Conservation (phyloP, 116 monocot genomes). For the Cymodocea nodosa region DNA sequence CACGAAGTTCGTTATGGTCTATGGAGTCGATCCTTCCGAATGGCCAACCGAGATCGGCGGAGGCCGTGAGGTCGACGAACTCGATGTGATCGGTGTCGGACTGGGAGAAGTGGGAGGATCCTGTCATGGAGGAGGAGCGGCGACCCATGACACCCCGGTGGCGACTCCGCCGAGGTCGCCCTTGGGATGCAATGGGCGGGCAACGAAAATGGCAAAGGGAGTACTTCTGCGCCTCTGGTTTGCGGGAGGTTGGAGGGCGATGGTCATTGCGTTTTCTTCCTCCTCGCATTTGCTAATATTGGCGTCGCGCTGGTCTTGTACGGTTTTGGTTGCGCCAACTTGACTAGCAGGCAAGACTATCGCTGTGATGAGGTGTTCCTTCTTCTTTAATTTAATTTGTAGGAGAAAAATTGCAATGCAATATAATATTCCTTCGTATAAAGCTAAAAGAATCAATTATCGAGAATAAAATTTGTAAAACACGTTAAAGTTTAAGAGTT, state of each 20-base stretch:
- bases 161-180: not conserved
- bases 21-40: slow-evolving; percentile 61
- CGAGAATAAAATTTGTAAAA: too few species aligned
- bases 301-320: not conserved
- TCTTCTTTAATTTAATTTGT: too few species aligned
- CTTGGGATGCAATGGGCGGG: not conserved
- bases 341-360: not conserved
- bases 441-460: too few species aligned
- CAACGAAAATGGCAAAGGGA: not conserved
- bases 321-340: not conserved
- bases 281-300: not conserved
- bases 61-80: slow-evolving; percentile 4
- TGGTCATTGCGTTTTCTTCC: not conserved
- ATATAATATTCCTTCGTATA: too few species aligned
- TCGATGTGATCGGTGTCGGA: slow-evolving; percentile 31
- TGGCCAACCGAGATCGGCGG: slow-evolving; percentile 49
- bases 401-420: too few species aligned
- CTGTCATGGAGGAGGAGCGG: slow-evolving; percentile 24
- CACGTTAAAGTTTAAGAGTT: too few species aligned
- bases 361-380: too few species aligned
- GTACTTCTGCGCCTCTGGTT: not conserved
- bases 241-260: not conserved
- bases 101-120: slow-evolving; percentile 36
- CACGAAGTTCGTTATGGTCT: slow-evolving; percentile 47
- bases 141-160: slow-evolving; percentile 18